Percentiles rank a stretch among this genome's conserved stretches.
phyloP scores from a whole-genome alignment of 2,329 filamentous ascomycete species.

The Sporothrix brasiliensis region DNA sequence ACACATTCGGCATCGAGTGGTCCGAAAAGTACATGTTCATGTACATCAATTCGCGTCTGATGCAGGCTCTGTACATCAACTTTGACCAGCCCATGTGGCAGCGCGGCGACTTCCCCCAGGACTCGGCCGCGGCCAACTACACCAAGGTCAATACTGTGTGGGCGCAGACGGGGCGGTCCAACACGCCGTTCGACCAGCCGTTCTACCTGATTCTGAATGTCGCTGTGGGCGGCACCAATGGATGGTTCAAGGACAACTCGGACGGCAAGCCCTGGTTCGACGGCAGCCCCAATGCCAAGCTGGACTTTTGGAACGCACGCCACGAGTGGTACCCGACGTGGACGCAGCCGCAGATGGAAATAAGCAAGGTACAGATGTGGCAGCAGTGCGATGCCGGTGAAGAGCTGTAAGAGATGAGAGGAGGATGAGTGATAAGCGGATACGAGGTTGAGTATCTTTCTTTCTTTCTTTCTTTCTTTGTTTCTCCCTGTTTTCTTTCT shows the following conservation, averaged over 20 bases:
- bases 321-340: slow-evolving; percentile 71
- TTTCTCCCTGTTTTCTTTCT: too few species aligned
- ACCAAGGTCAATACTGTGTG: slow-evolving; percentile 66
- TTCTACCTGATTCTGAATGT: slow-evolving; percentile 79
- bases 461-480: background rate
- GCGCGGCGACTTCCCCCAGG: slow-evolving; percentile 67
- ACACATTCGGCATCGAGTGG: slow-evolving; percentile 84
- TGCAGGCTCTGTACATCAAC: slow-evolving; percentile 79
- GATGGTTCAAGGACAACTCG: slow-evolving; percentile 77
- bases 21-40: slow-evolving; percentile 86
- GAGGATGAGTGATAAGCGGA: background rate
- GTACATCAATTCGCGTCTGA: slow-evolving; percentile 76
- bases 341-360: slow-evolving; percentile 67
- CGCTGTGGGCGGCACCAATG: slow-evolving; percentile 76
- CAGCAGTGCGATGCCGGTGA: slow-evolving; percentile 68
- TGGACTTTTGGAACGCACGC: slow-evolving; percentile 74
- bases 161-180: slow-evolving; percentile 60
- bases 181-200: slow-evolving; percentile 73
- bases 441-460: background rate
- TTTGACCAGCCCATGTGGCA: slow-evolving; percentile 70
- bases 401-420: slow-evolving; percentile 46
- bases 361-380: slow-evolving; percentile 71
- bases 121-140: slow-evolving; percentile 60
- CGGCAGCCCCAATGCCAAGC: slow-evolving; percentile 63
- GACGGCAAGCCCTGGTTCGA: slow-evolving; percentile 80